A percentile compares a stretch with the other conserved stretches of the same genome.
Evolutionary conservation across 2,329 filamentous ascomycete genomes (phyloP).

Genomic region (Penicillium sp.): DNA sequence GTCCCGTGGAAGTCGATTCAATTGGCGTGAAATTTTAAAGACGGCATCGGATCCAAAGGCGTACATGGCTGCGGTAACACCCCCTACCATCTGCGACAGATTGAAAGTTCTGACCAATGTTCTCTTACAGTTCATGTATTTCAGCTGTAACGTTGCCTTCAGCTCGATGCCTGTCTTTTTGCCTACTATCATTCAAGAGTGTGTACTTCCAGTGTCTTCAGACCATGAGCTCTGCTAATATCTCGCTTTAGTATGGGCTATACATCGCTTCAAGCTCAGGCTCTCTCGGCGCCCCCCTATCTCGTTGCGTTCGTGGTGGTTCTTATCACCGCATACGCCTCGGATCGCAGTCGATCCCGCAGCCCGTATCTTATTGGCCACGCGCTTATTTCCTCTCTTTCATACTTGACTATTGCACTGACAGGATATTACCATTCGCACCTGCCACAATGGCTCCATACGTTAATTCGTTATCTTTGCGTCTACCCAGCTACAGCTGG

Average conservation of each 20-base stretch:
- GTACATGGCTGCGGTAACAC: constrained; percentile 67
- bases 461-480: constrained; percentile 64
- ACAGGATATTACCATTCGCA: constrained; percentile 48
- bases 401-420: constrained; percentile 62
- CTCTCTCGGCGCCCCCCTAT: constrained; percentile 79
- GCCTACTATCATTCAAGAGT: constrained; percentile 72
- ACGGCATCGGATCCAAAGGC: constrained; percentile 67
- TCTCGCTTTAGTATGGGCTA: constrained; percentile 64
- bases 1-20: constrained; percentile 43
- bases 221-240: neutral
- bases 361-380: constrained; percentile 69
- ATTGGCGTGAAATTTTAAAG: constrained; percentile 59
- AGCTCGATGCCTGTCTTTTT: constrained; percentile 85
- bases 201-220: constrained; percentile 13
- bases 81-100: neutral
- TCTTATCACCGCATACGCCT: constrained; percentile 70
- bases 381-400: constrained; percentile 68
- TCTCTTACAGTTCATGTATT: constrained; percentile 66
- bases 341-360: constrained; percentile 66
- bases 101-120: neutral
- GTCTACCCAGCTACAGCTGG: constrained; percentile 78
- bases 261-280: constrained; percentile 68
- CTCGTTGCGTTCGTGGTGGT: constrained; percentile 73
- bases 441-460: constrained; percentile 36
- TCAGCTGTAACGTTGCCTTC: constrained; percentile 85